Conservation (phyloP, 495 filamentous ascomycete species). For the Tetracladium setigerum region DNA sequence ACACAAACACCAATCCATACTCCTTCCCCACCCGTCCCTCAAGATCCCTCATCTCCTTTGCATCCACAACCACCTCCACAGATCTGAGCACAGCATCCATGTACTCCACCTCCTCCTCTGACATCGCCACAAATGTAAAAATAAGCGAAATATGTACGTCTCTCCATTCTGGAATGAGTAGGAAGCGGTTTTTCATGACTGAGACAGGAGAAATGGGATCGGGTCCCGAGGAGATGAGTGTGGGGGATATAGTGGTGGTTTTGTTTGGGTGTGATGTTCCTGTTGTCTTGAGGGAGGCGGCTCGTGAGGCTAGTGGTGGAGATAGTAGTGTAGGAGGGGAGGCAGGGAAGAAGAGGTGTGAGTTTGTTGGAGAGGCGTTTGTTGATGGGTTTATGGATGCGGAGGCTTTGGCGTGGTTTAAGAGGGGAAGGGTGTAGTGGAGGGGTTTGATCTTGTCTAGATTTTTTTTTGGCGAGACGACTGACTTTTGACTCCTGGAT, state of each 20-base stretch:
- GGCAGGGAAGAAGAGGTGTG: background rate
- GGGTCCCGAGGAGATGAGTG: background rate
- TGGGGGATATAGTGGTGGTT: constrained; percentile 6
- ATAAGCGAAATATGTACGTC: background rate
- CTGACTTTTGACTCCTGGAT: no score
- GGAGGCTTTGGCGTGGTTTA: background rate
- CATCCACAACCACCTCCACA: no score
- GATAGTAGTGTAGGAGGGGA: background rate
- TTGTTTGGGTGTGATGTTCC: constrained; percentile 10
- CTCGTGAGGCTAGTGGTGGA: no score
- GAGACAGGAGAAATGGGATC: background rate
- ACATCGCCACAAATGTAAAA: background rate
- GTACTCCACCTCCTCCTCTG: background rate
- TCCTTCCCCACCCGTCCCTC: background rate
- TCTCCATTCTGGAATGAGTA: no score
- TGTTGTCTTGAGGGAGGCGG: constrained; percentile 4
- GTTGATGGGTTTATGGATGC: background rate
- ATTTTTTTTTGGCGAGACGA: no score
- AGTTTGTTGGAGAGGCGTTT: background rate
- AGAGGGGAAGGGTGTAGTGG: no score
- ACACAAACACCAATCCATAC: background rate
- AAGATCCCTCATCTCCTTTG: no score
- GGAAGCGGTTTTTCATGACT: no score
- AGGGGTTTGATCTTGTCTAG: no score
- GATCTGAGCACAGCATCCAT: background rate